Evolutionary conservation across 2,329 filamentous ascomycete genomes (phyloP).

Genomic region (Neospermospora avenae): DNA sequence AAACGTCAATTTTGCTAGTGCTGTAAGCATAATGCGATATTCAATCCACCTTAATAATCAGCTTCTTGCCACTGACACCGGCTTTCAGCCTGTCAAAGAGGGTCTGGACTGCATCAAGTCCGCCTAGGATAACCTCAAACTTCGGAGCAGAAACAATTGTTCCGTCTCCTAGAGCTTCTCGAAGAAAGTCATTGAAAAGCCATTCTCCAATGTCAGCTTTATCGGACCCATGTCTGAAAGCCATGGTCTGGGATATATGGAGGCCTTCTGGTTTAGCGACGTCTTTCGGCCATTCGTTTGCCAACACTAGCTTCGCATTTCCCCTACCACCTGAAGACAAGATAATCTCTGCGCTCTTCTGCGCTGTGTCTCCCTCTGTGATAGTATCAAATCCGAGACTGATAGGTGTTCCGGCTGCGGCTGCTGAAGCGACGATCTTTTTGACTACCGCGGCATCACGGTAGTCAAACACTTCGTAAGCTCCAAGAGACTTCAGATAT

Average conservation of each 20-base stretch:
- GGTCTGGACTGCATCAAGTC: slow-evolving; percentile 10
- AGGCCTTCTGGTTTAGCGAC: slow-evolving; percentile 7
- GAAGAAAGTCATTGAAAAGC: slow-evolving; percentile 21
- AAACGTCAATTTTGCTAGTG: no score
- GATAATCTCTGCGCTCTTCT: slow-evolving; percentile 8
- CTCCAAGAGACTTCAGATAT: slow-evolving; percentile 39
- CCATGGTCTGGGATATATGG: slow-evolving; percentile 7
- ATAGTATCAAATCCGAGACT: slow-evolving; percentile 13
- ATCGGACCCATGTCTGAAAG: neutral
- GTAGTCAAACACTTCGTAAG: slow-evolving; percentile 43
- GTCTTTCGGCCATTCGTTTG: slow-evolving; percentile 1
- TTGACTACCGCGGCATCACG: slow-evolving; percentile 9
- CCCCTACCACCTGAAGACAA: slow-evolving; percentile 1
- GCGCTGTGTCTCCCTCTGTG: slow-evolving; percentile 4
- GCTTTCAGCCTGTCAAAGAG: slow-evolving; percentile 17
- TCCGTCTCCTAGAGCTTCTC: slow-evolving; percentile 11
- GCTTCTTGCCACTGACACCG: slow-evolving; percentile 24
- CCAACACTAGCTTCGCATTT: slow-evolving; percentile 11
- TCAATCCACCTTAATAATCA: slow-evolving; percentile 17
- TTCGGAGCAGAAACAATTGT: slow-evolving; percentile 15
- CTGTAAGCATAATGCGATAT: neutral
- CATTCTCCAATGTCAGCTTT: slow-evolving; percentile 13
- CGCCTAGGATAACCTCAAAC: slow-evolving; percentile 20
- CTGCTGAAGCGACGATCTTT: slow-evolving; percentile 12
- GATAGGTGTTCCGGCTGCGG: slow-evolving; percentile 9